Evolutionary conservation across 768 basidiomycete genomes (phyloP), one percentile per base, ranked within the genome.

Genomic region (Crepidotus variabilis): DNA sequence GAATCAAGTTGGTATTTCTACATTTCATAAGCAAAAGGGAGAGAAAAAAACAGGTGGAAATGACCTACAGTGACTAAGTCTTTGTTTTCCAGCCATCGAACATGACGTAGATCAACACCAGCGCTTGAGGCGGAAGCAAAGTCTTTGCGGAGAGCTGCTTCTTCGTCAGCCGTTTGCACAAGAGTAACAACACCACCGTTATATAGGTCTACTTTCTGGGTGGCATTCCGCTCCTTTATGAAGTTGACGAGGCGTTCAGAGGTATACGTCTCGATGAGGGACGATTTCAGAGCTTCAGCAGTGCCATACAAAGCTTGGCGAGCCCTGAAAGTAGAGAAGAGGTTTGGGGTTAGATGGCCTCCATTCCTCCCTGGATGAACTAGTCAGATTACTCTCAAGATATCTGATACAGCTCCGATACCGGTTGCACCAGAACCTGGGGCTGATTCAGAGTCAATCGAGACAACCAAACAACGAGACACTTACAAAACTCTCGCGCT

Each of bases 401-500:
- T 0, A 45, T 47, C n/a, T n/a, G 21, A 21, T n/a, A 52, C 47
- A 33, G 39, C 52, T 28, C 28, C 28, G 61, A 32, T 58, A 86
- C 90, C 88, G 54, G 91, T 94, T 33, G 90, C 87, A 34, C 90
- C 88, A 54, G 86, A 83, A 69, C 87, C 87, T 86, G 67, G 14
- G 55, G 48, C 54, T 20, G 47, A 32, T 21, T 33, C 35, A 39
- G 47, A 18, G 24, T 49, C 36, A 13, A 39, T 48, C 21, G 28
- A 50, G 20, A 18, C 21, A 56, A 56, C 6, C 28, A 28, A 28
- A 28, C 28, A 28, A 28, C 28, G 56, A 47, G 46, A 45, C 14
- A 76, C 90, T 72, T 21, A 92, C 93, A 90, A 69, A 94, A 88
- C 64, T 92, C 87, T 62, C 94, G 75, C 3, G 92, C 94, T 65